Base-by-base conservation (phyloP, 2,329 filamentous ascomycete species). In the Fusarium sp. region DNA sequence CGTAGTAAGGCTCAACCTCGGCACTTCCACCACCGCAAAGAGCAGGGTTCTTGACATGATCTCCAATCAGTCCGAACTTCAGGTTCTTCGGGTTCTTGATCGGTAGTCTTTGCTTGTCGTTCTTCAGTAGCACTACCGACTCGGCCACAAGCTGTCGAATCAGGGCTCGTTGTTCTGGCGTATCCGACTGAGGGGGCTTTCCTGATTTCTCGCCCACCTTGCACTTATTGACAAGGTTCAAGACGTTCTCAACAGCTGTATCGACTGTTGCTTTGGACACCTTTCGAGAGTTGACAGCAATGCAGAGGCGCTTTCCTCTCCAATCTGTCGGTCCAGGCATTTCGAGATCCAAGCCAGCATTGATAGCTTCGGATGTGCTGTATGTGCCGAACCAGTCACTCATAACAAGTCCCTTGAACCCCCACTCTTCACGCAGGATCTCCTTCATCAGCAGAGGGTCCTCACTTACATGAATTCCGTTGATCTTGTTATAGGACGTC, bases 31-130 rank as follows among this genome's bases (percentile, higher is more conserved):
- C 81, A 2, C 81, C 81, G 3, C 78, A 78, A 3, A 81, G 73
- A 18, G 80, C 69, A 30, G 81, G 79, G 11, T 78, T 75, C 52
- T 80, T 80, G 35, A 80, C 74, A 19, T 89, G 89, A 18, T 82
- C 79, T 4, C 81, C 80, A 37, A 83, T 79, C 7, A 82, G 60
- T 4, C 78, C 77, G 11, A 78, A 84, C 18, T 87, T 81, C 2
- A 85, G 52, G 3, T 67, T 70, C 33, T 75, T 60, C 0, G 68
- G 58, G 10, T 72, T 62, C 28, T 77, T 52, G n/a, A 74, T 73
- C 0, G 72, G 72, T 4, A 74, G 9, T 2, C n/a, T 40, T 6
- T 37, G 9, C 1, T 50, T 60, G 3, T 69, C 15, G 2, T 74
- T 73, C 53, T 73, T 74, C 9, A 74, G 33, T 3, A 74, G 19